These are phyloP conservation scores for Limonomyces culmigenus DNA, from an alignment of 1,284 basidiomycete genomes.

Conservation along the genomic window DNA sequence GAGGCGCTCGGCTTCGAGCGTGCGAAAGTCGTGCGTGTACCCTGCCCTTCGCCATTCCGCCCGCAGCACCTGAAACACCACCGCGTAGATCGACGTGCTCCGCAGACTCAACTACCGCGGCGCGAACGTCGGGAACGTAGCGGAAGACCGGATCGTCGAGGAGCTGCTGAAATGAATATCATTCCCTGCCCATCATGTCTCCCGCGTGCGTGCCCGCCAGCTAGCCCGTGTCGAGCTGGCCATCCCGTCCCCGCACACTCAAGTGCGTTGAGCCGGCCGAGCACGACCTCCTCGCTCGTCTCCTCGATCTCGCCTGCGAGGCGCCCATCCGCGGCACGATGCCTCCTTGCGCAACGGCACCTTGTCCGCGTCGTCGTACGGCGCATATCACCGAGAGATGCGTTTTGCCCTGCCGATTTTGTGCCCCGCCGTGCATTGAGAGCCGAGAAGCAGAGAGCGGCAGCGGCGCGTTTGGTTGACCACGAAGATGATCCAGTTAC, in stretches of 20 bases:
- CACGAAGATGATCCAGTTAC: too few relatives aligned
- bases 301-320: conserved; percentile 98
- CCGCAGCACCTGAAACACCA: too few relatives aligned
- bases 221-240: background rate
- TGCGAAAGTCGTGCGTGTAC: conserved; percentile 52
- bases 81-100: conserved; percentile 69
- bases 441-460: too few relatives aligned
- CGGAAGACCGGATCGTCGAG: conserved; percentile 41
- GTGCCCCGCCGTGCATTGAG: too few relatives aligned
- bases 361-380: conserved; percentile 93
- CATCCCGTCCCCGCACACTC: conserved; percentile 64
- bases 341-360: conserved; percentile 20
- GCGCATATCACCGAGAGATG: conserved; percentile 92
- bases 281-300: conserved; percentile 89
- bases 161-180: background rate
- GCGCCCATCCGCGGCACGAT: conserved; percentile 59
- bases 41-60: too few relatives aligned
- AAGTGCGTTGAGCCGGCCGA: conserved; percentile 76
- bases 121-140: conserved; percentile 38
- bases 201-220: background rate
- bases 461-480: too few relatives aligned
- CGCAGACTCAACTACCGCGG: conserved; percentile 87
- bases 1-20: conserved; percentile 58
- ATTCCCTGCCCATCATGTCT: background rate
- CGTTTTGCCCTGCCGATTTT: conserved; percentile 98